A percentile compares a stretch with the other conserved stretches of the same genome.
These are phyloP conservation scores for Nyssa sinensis DNA, from an alignment of 148 eudicot genomes.

Conservation along the genomic window DNA sequence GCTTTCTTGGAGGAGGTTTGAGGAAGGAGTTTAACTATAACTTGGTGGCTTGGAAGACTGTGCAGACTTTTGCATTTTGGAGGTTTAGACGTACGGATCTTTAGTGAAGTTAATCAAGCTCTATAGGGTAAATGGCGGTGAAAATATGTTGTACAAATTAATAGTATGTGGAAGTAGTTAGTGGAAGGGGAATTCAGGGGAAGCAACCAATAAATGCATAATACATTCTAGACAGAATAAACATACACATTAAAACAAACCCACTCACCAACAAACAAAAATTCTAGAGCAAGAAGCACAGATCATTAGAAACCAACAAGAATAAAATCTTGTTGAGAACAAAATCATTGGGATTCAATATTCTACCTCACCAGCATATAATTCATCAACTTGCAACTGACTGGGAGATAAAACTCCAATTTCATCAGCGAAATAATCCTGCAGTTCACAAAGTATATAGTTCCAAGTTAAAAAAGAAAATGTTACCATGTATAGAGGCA, in stretches of 20 bases:
- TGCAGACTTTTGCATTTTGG: too few relatives aligned
- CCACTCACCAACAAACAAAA: background rate
- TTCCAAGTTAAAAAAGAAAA: conserved; percentile 1
- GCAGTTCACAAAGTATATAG: conserved; percentile 16
- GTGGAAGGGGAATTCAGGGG: too few relatives aligned
- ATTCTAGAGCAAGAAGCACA: background rate
- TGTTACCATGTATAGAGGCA: background rate
- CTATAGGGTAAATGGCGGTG: too few relatives aligned
- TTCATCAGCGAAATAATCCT: conserved; percentile 97
- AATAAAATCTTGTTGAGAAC: background rate
- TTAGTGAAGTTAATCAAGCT: too few relatives aligned
- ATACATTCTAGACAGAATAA: background rate
- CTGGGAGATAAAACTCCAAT: conserved; percentile 93
- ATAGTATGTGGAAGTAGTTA: too few relatives aligned
- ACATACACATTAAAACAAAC: background rate
- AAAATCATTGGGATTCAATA: background rate
- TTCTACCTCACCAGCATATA: conserved; percentile 93
- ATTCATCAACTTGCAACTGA: conserved; percentile 80
- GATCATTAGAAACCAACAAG: background rate
- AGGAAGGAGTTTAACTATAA: too few relatives aligned
- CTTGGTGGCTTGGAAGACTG: too few relatives aligned
- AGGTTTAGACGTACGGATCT: too few relatives aligned
- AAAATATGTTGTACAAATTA: too few relatives aligned
- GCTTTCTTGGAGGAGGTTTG: too few relatives aligned
- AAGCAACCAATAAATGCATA: too few relatives aligned